phyloP scores from a whole-genome alignment of 495 filamentous ascomycete genomes.

The Penicillium steckii region DNA sequence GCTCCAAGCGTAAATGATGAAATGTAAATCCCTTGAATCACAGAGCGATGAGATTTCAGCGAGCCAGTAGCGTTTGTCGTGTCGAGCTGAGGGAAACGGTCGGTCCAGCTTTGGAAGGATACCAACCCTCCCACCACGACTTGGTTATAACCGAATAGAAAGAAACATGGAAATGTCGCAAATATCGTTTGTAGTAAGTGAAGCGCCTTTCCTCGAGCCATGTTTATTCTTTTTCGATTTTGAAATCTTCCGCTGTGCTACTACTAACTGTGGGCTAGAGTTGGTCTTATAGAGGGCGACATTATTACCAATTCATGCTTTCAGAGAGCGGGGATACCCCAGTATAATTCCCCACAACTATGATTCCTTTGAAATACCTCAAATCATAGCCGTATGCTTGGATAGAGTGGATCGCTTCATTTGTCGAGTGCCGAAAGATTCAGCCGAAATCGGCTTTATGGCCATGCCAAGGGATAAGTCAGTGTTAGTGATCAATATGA shows the following conservation, averaged over 20 bases:
- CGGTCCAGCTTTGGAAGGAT: slow-evolving; percentile 25
- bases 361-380: neutral
- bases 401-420: neutral
- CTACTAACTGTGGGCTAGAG: no score
- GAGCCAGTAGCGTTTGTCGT: slow-evolving; percentile 26
- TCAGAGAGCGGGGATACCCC: neutral
- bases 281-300: neutral
- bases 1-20: slow-evolving; percentile 43
- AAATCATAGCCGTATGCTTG: neutral
- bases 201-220: neutral
- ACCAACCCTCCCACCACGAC: slow-evolving; percentile 25
- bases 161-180: slow-evolving; percentile 35
- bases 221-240: neutral
- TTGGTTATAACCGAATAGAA: slow-evolving; percentile 36
- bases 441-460: slow-evolving; percentile 1
- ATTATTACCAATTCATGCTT: neutral
- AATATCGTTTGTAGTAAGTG: slow-evolving; percentile 26
- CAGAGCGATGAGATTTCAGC: slow-evolving; percentile 21
- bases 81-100: slow-evolving; percentile 33
- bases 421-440: neutral
- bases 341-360: neutral
- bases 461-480: neutral
- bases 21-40: slow-evolving; percentile 38
- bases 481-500: no score
- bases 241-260: no score